These are phyloP conservation scores for Ceratocystis cubensis DNA, from an alignment of 2,329 filamentous ascomycete species.

Conservation along the genomic window DNA sequence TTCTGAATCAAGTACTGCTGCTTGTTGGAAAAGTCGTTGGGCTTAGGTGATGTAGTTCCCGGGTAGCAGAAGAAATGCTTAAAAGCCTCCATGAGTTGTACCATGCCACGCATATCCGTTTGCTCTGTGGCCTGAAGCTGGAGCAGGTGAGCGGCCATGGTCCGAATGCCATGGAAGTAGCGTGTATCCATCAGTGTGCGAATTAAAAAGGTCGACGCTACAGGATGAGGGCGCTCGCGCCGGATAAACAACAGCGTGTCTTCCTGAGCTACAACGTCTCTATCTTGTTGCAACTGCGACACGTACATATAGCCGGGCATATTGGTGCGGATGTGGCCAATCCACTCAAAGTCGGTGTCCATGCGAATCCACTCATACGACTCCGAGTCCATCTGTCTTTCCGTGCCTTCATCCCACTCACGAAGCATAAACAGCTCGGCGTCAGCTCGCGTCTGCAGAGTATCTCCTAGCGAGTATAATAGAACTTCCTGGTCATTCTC, in stretches of 20 bases:
- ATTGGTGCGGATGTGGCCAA: conserved; percentile 66
- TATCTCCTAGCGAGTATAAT: conserved; percentile 78
- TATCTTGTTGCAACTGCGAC: conserved; percentile 90
- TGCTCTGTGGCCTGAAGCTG: conserved; percentile 60
- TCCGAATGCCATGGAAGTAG: conserved; percentile 87
- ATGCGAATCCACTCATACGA: conserved; percentile 98
- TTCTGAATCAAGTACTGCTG: conserved; percentile 74
- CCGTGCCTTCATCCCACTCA: conserved; percentile 82
- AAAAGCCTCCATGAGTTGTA: conserved; percentile 75
- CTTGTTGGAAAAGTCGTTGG: conserved; percentile 86
- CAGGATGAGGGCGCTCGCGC: conserved; percentile 53
- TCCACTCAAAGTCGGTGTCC: conserved; percentile 97
- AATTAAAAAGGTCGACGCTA: conserved; percentile 79
- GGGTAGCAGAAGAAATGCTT: conserved; percentile 78
- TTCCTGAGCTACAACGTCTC: conserved; percentile 83
- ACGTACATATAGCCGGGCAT: conserved; percentile 97
- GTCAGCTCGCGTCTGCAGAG: conserved; percentile 72
- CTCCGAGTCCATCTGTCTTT: conserved; percentile 84
- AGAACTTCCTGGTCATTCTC: conserved; percentile 45
- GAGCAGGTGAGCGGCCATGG: conserved; percentile 68
- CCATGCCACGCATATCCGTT: conserved; percentile 61
- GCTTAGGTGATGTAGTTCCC: conserved; percentile 62
- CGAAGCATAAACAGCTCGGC: conserved; percentile 69
- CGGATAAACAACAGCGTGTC: conserved; percentile 65
- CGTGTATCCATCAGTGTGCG: conserved; percentile 81